phyloP scores from a whole-genome alignment of 805 yeast species.

The Suhomyces emberorum region DNA sequence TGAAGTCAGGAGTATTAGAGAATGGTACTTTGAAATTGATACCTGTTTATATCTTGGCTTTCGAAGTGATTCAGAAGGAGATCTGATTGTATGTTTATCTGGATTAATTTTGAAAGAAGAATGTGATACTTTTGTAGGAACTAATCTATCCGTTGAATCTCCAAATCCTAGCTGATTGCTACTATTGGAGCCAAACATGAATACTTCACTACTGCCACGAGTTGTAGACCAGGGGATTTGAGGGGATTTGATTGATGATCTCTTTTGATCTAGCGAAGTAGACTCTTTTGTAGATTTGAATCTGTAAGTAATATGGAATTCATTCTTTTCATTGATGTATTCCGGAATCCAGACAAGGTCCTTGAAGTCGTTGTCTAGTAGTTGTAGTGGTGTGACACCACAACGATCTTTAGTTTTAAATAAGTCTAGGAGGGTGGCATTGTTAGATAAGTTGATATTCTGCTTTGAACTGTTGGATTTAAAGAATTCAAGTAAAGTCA shows the following conservation, averaged over 20 bases:
- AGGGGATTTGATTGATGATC: conserved; percentile 8
- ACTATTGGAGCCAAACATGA: conserved; percentile 60
- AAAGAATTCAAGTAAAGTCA: conserved; percentile 29
- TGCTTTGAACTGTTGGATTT: conserved; percentile 15
- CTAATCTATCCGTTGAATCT: conserved; percentile 47
- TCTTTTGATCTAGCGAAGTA: neutral
- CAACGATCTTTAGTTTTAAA: conserved; percentile 64
- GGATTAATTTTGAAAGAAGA: conserved; percentile 19
- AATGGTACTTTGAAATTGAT: conserved; percentile 62
- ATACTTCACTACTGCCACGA: conserved; percentile 57
- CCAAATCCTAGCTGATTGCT: conserved; percentile 67
- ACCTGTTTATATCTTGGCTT: conserved; percentile 48
- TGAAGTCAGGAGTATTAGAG: conserved; percentile 55
- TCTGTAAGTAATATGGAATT: conserved; percentile 24
- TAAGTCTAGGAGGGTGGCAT: conserved; percentile 31
- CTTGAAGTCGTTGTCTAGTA: conserved; percentile 47
- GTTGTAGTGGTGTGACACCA: conserved; percentile 69
- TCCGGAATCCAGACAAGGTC: conserved; percentile 43
- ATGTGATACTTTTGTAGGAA: conserved; percentile 38
- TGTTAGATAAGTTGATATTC: conserved; percentile 7
- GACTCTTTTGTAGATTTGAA: conserved; percentile 10
- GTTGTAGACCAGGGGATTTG: conserved; percentile 34
- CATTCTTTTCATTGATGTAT: conserved; percentile 35
- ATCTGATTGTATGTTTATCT: neutral
- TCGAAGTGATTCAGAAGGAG: conserved; percentile 11